Conservation (phyloP, 768 basidiomycete genomes). For the Phallus indusiatus region DNA sequence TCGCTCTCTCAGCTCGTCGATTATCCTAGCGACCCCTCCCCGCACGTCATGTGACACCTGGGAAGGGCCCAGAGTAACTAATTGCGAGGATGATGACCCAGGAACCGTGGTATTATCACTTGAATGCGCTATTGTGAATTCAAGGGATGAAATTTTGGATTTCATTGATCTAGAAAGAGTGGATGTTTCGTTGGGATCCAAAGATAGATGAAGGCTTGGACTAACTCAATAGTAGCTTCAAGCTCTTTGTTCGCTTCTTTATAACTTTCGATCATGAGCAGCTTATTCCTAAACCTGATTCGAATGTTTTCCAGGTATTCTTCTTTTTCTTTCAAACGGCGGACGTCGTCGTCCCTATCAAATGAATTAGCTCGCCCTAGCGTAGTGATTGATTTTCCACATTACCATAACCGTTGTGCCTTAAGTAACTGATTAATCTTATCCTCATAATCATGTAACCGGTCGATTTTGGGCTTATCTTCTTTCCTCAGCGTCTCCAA, state of each 20-base stretch:
- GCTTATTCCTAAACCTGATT: constrained; percentile 55
- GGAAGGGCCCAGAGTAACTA: not conserved
- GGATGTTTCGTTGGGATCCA: not conserved
- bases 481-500: constrained; percentile 71
- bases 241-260: constrained; percentile 42
- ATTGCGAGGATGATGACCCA: constrained; percentile 28
- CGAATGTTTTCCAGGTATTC: constrained; percentile 48
- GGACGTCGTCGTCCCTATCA: constrained; percentile 65
- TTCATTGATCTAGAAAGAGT: not conserved
- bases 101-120: constrained; percentile 31
- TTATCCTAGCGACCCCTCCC: not conserved
- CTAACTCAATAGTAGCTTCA: constrained; percentile 53
- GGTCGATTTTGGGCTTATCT: constrained; percentile 70
- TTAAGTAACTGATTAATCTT: constrained; percentile 76
- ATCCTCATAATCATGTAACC: constrained; percentile 76
- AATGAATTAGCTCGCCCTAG: not conserved
- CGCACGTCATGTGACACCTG: too few species aligned
- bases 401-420: constrained; percentile 71
- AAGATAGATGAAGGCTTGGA: not conserved
- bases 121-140: constrained; percentile 43
- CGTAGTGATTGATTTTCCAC: not conserved
- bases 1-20: not conserved
- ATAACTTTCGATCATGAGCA: constrained; percentile 50
- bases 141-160: constrained; percentile 55
- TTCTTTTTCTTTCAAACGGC: constrained; percentile 55